A percentile compares a stretch with the other conserved stretches of the same genome.
These are phyloP conservation scores for Glycine tomentella DNA, from an alignment of 306 rosid species.

Conservation along the genomic window DNA sequence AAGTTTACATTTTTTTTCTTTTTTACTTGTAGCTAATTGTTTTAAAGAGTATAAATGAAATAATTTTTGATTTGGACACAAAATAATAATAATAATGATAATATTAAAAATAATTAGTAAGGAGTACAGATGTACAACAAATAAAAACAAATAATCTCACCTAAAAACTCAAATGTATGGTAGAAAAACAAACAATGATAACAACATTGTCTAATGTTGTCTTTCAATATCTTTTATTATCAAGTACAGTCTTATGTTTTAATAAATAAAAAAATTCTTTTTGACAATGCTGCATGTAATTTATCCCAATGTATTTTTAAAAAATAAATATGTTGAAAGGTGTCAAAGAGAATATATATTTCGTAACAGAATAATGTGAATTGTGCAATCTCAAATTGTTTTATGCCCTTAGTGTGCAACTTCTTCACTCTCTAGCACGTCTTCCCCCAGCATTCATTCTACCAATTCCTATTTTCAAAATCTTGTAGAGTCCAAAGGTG, in stretches of 20 bases:
- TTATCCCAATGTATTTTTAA: background rate
- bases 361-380: too few species aligned
- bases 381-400: too few species aligned
- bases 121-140: background rate
- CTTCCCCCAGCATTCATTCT: background rate
- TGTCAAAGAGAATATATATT: background rate
- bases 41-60: background rate
- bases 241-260: background rate
- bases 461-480: background rate
- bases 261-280: too few species aligned
- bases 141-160: background rate
- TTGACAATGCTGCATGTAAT: background rate
- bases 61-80: background rate
- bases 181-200: background rate
- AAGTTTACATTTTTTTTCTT: too few species aligned
- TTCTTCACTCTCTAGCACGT: background rate
- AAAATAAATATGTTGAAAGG: background rate
- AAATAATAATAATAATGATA: too few species aligned
- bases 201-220: background rate
- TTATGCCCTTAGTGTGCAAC: too few species aligned
- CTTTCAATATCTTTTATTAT: background rate
- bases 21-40: too few species aligned
- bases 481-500: background rate
- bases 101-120: background rate
- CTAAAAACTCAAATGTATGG: background rate